Base-by-base conservation (phyloP, 2,329 filamentous ascomycete species). In the Trichoderma breve region DNA sequence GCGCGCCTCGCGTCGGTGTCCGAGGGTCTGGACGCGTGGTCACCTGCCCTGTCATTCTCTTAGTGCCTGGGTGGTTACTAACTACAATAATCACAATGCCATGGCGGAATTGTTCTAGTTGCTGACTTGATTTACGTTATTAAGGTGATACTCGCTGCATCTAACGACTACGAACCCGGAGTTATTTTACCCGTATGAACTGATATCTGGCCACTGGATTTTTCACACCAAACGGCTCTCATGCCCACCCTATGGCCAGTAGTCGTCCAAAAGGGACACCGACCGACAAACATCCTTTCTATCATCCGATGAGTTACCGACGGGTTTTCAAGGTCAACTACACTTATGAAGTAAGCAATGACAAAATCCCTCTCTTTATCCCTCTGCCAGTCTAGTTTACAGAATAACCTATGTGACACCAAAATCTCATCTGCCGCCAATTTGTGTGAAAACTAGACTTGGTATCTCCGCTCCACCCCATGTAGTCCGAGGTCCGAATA, bases 1-100 rank as follows among this genome's bases (percentile, higher is more conserved):
- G 51, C 69, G 69, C 69, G 69, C 69, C 34, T 53, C 70, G 70
- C 64, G 70, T 72, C 53, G 57, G 43, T 34, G 30, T 72, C 57
- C 39, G 57, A 63, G 24, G 32, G 15, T 18, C 15, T 55, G 24
- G 15, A 72, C 70, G 70, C 70, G 70, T 72, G 58, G 55, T 72
- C 70, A 72, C 70, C 70, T 72, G 70, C 12, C 63, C 68, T 21
- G 9, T 34, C 18, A 39, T 21, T 11, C 18, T 43, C 32, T 28
- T 57, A 39, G 64, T 57, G 6, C 30, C 24, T 55, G 8, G 28
- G 28, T 21, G 7, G 11, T 64, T 53, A 12, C 21, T 12, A 53
- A 53, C 28, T 60, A 32, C 30, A 32, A 32, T 32, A 60, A 32
- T 60, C n/a, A 36, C 21, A 36, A 7, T 6, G 3, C 47, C 47